Evolutionary conservation across 495 filamentous ascomycete genomes (phyloP).

Genomic region (Thermothielavioides terrestris): DNA sequence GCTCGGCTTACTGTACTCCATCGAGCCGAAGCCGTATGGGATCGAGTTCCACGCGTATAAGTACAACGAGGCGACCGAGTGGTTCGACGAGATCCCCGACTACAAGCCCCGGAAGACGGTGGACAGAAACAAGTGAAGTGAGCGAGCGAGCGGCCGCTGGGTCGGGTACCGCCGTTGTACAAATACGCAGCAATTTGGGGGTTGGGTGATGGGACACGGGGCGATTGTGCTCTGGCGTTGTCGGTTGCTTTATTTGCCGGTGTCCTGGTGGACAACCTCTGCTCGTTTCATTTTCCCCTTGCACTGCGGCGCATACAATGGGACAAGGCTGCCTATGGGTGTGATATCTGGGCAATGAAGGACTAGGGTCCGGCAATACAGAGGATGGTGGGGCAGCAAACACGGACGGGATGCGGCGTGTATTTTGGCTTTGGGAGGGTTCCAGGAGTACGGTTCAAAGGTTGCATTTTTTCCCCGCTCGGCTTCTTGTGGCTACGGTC

Average conservation of each 20-base stretch:
- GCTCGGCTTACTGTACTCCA: constrained; percentile 80
- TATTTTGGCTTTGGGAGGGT: background rate
- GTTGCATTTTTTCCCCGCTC: background rate
- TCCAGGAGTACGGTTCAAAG: background rate
- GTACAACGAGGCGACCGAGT: constrained; percentile 65
- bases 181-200: background rate
- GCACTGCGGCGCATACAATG: background rate
- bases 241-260: background rate
- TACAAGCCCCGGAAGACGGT: constrained; percentile 59
- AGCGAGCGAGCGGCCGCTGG: background rate
- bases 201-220: background rate
- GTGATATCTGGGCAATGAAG: background rate
- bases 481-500: no score
- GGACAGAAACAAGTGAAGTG: constrained; percentile 27
- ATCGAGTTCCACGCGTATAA: constrained; percentile 92
- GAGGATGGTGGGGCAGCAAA: background rate
- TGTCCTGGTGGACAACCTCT: background rate
- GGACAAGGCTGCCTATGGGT: background rate
- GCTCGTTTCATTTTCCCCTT: background rate
- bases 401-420: background rate
- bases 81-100: constrained; percentile 73
- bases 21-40: constrained; percentile 96
- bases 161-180: background rate
- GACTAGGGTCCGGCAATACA: background rate
- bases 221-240: background rate